phyloP scores from a whole-genome alignment of 2,329 filamentous ascomycete species.

The Dothidotthia symphoricarpi region DNA sequence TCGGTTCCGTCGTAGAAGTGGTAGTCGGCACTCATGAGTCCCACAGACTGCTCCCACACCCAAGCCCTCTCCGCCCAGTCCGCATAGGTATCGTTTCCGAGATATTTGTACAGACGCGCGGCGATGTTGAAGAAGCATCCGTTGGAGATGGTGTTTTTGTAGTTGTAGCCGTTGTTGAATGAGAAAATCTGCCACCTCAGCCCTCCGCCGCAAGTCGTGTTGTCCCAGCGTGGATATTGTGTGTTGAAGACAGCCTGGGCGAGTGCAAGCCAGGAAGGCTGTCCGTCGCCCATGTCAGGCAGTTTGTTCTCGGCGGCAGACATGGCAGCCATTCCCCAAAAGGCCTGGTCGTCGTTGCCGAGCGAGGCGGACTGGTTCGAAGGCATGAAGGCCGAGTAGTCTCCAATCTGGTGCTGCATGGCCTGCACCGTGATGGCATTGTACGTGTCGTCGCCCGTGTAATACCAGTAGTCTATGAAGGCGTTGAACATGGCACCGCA shows the following conservation, averaged over 20 bases:
- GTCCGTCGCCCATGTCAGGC: constrained; percentile 44
- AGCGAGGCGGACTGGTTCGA: constrained; percentile 60
- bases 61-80: constrained; percentile 67
- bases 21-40: constrained; percentile 50
- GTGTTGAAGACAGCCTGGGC: constrained; percentile 72
- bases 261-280: constrained; percentile 66
- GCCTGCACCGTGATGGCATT: constrained; percentile 49
- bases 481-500: constrained; percentile 43
- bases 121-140: constrained; percentile 80
- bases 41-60: constrained; percentile 53
- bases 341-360: constrained; percentile 59
- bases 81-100: constrained; percentile 54
- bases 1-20: constrained; percentile 49
- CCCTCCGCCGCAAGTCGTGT: constrained; percentile 65
- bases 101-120: constrained; percentile 69
- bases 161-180: constrained; percentile 72
- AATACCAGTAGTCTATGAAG: constrained; percentile 46
- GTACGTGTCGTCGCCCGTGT: constrained; percentile 43
- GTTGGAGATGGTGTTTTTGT: constrained; percentile 81
- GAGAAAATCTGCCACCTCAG: constrained; percentile 79
- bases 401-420: constrained; percentile 72
- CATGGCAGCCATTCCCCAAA: constrained; percentile 61
- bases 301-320: constrained; percentile 56
- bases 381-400: constrained; percentile 74
- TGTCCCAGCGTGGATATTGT: constrained; percentile 69